These are phyloP conservation scores for Chaetomium cochliodes DNA, from an alignment of 495 filamentous ascomycete genomes.

Conservation along the genomic window DNA sequence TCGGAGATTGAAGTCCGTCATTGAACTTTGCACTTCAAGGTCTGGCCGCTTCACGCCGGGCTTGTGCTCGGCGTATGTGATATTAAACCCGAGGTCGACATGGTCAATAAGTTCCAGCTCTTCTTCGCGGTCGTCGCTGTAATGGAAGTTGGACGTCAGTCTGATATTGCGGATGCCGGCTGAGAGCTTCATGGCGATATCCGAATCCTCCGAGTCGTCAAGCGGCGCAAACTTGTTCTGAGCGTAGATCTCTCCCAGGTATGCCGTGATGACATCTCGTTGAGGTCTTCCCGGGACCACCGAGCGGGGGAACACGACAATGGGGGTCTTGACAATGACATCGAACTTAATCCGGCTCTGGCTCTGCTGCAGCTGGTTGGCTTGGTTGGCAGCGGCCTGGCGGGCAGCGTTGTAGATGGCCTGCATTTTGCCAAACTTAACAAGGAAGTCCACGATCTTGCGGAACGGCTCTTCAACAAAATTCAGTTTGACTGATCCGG, in stretches of 20 bases:
- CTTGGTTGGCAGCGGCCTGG: conserved; percentile 91
- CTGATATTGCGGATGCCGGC: conserved; percentile 90
- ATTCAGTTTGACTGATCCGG: conserved; percentile 93
- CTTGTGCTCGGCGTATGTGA: conserved; percentile 86
- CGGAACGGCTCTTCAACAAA: conserved; percentile 96
- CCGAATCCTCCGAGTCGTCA: conserved; percentile 65
- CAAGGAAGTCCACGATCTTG: conserved; percentile 94
- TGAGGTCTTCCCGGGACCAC: conserved; percentile 57
- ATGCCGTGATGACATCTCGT: conserved; percentile 83
- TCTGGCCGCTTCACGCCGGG: conserved; percentile 77
- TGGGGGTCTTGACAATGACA: conserved; percentile 87
- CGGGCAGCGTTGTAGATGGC: conserved; percentile 97
- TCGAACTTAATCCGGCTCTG: conserved; percentile 90
- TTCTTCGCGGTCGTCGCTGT: conserved; percentile 66
- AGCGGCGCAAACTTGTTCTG: conserved; percentile 87
- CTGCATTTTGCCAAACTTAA: conserved; percentile 99
- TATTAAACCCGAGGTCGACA: conserved; percentile 86
- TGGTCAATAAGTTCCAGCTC: conserved; percentile 96
- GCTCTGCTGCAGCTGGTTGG: conserved; percentile 86
- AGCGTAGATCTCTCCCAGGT: conserved; percentile 94
- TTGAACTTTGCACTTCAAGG: conserved; percentile 81
- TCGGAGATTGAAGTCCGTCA: conserved; percentile 87
- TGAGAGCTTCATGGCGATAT: conserved; percentile 82
- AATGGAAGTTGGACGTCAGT: conserved; percentile 87
- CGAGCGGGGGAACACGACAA: conserved; percentile 84